Base-by-base conservation (phyloP, 805 yeast species). In the Pichia paraexigua region DNA sequence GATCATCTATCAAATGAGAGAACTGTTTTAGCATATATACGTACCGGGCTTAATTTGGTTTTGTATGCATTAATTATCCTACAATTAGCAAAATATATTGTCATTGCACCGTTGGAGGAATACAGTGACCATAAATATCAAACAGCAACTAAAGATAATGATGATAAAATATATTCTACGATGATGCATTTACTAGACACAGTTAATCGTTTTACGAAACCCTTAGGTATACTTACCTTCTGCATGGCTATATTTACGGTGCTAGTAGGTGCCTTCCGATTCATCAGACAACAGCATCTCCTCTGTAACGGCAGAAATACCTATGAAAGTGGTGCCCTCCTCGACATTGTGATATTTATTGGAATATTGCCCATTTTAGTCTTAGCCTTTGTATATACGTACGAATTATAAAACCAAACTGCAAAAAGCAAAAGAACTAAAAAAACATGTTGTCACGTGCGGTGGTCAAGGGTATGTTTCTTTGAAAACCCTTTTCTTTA, bases 1-100 rank as follows among this genome's bases (percentile, higher is more conserved):
- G 83, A 79, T 58, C 82, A 79, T 57, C 53, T 81, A 68, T 82
- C 87, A 9, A 80, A 80, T 56, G 86, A 82, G 56, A 65, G 87
- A 54, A 81, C 86, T 1, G 73, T 75, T 40, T 62, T 82, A 12
- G 85, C 86, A 0, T 82, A 84, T 77, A 57, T 77, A 15, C 68
- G 86, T 47, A 80, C 86, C 0, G 71, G 81, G 1, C 58, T 81
- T 27, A 74, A 75, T 22, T 70, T 80, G 49, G 66, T 77, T 4
- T 68, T 82, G 1, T 69, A 78, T 11, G 85, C 85, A 0, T 70
- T 81, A 11, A 79, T 77, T 8, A 70, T 78, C 5, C 66, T 80
- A 0, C 85, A 79, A 57, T 63, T 82, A 46, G 72, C 78, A 56
- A 69, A 78, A 53, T 62, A 77, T 18, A 54, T 62, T 2, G 52